These are phyloP conservation scores for Gracilaria vermiculophylla DNA, from an alignment of 23 red algal species.

Conservation along the genomic window DNA sequence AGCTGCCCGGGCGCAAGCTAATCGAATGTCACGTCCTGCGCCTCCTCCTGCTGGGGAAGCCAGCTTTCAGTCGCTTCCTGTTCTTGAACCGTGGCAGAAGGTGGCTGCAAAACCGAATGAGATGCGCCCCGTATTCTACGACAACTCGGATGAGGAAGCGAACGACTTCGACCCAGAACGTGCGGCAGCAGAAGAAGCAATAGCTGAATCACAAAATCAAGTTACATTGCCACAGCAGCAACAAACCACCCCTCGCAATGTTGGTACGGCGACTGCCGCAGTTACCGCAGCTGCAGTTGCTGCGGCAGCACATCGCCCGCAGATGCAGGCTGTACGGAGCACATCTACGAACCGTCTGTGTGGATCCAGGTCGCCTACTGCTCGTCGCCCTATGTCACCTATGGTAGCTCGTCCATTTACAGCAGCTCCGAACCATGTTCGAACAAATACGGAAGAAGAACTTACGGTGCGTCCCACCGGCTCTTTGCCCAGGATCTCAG, in stretches of 20 bases:
- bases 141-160: constrained; percentile 68
- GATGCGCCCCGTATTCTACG: constrained; percentile 48
- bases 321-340: constrained; percentile 6
- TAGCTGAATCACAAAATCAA: constrained; percentile 46
- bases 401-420: constrained; percentile 27
- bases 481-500: constrained; percentile 4
- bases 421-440: background rate
- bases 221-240: background rate
- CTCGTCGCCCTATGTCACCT: constrained; percentile 61
- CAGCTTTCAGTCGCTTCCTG: constrained; percentile 46
- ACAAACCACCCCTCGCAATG: background rate
- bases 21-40: constrained; percentile 25
- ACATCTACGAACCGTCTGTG: constrained; percentile 18
- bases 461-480: background rate
- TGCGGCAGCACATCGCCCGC: constrained; percentile 12
- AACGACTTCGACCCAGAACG: constrained; percentile 62
- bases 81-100: constrained; percentile 16
- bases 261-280: background rate
- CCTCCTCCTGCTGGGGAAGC: constrained; percentile 34
- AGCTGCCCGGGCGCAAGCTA: background rate
- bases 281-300: background rate
- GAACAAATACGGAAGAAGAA: constrained; percentile 1
- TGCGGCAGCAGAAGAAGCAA: constrained; percentile 55
- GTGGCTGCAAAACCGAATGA: constrained; percentile 33
- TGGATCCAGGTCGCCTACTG: constrained; percentile 33